Percentiles rank a stretch among this genome's conserved stretches.
Evolutionary conservation across 441 rosid species (phyloP).

Genomic region (Bocquillonia castaneifolia): DNA sequence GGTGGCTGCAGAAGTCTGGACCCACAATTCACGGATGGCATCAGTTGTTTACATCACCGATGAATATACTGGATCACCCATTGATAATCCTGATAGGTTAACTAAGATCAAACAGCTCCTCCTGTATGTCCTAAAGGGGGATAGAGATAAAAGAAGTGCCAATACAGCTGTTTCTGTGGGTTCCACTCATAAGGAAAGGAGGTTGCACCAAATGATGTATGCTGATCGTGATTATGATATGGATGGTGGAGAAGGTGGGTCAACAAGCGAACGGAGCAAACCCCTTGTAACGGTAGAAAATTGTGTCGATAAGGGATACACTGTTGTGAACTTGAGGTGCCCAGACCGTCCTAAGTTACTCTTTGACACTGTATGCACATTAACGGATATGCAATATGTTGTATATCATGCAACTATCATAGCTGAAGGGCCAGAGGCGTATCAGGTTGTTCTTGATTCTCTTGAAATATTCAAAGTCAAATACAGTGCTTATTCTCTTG

Average conservation of each 20-base stretch:
- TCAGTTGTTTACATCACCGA: slow-evolving; percentile 67
- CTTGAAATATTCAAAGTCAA: slow-evolving; percentile 1
- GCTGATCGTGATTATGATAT: slow-evolving; percentile 74
- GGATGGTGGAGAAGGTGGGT: slow-evolving; percentile 30
- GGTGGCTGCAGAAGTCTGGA: slow-evolving; percentile 80
- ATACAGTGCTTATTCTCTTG: background rate
- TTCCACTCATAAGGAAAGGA: slow-evolving; percentile 65
- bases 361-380: slow-evolving; percentile 71
- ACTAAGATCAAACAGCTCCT: slow-evolving; percentile 57
- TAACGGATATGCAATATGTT: slow-evolving; percentile 78
- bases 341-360: slow-evolving; percentile 69
- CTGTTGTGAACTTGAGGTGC: slow-evolving; percentile 68
- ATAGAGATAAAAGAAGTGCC: slow-evolving; percentile 57
- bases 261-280: slow-evolving; percentile 35
- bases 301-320: slow-evolving; percentile 61
- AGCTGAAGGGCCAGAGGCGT: slow-evolving; percentile 77
- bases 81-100: slow-evolving; percentile 50
- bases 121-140: slow-evolving; percentile 55
- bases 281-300: slow-evolving; percentile 57
- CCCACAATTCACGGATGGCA: slow-evolving; percentile 87
- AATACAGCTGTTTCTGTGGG: slow-evolving; percentile 69
- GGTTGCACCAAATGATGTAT: slow-evolving; percentile 87
- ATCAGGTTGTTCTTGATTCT: slow-evolving; percentile 43
- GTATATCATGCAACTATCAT: slow-evolving; percentile 70
- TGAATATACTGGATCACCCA: slow-evolving; percentile 47